Base-by-base conservation (phyloP, 192 early-diverging fungal species). In the Coemansia sp. region DNA sequence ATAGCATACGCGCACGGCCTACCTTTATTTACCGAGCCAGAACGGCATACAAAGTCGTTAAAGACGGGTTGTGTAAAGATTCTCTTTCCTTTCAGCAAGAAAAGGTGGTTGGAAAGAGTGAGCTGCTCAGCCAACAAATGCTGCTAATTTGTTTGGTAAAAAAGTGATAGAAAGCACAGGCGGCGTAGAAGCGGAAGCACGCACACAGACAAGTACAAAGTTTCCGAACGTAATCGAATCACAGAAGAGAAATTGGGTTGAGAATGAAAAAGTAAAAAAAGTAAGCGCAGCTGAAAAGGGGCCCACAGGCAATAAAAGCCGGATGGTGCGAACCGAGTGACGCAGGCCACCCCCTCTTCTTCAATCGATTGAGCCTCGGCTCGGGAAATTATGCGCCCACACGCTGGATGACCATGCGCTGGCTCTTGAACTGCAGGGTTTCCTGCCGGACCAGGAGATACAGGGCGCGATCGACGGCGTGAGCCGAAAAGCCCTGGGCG, bases 401-500 rank as follows among this genome's bases (percentile, higher is more conserved):
- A 22, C 82, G 82, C 54, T 73, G 76, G 33, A 86, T 69, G 46
- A 73, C 67, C 73, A 82, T 78, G 68, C 92, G 82, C 69, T 89
- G 87, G 62, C 88, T 86, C 59, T 84, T 84, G 77, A 90, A 93
- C 71, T 91, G 87, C 54, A 95, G 73, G 21, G 87, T 84, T 48
- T 91, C 92, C 48, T 89, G 83, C 57, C 91, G 84, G 11, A 89
- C 90, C 38, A 95, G 80, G 59, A 94, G 87, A 61, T 86, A 86
- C 51, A 95, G 73, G 16, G 93, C 93, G 35, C 87, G 74, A 30
- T 77, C 74, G 42, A 91, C 72, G n/a, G 90, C 83, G 38, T 75
- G 69, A 11, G 83, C 73, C 10, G 81, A 70, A 44, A 75, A 75
- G 29, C 77, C 77, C 68, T 75, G 71, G 10, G 57, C 68, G 28